These are phyloP conservation scores for Gynostemma pentaphyllum DNA, from an alignment of 306 rosid species.

Conservation along the genomic window DNA sequence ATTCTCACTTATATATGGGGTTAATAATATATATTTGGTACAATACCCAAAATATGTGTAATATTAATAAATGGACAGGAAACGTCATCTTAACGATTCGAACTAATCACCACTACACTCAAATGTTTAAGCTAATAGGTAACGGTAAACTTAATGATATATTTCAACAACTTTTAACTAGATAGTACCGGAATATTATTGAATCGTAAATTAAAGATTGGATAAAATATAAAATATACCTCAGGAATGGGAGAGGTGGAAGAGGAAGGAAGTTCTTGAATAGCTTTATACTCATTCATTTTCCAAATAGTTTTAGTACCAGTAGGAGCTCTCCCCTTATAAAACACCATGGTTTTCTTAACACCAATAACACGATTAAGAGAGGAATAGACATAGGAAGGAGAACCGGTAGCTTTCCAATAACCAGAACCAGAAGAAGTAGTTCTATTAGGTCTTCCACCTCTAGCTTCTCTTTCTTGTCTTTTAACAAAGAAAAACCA, in stretches of 20 bases:
- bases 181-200: too few relatives aligned
- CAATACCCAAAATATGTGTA: too few relatives aligned
- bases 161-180: too few relatives aligned
- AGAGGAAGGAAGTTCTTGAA: slow-evolving; percentile 17
- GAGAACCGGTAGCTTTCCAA: slow-evolving; percentile 91
- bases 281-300: slow-evolving; percentile 85
- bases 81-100: too few relatives aligned
- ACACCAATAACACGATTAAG: slow-evolving; percentile 47
- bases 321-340: slow-evolving; percentile 64
- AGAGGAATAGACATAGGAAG: slow-evolving; percentile 62
- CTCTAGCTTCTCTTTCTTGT: slow-evolving; percentile 63
- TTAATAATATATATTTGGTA: too few relatives aligned
- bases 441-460: slow-evolving; percentile 72
- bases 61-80: too few relatives aligned
- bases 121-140: too few relatives aligned
- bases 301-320: slow-evolving; percentile 85
- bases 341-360: slow-evolving; percentile 85
- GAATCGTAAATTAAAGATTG: too few relatives aligned
- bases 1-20: too few relatives aligned
- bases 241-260: slow-evolving; percentile 3
- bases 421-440: slow-evolving; percentile 47
- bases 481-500: slow-evolving; percentile 79
- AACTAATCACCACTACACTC: too few relatives aligned
- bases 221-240: neutral
- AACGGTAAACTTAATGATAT: too few relatives aligned